Evolutionary conservation across 306 rosid species (phyloP), one percentile per base, ranked within the genome.

Genomic region (Rosa rugosa): DNA sequence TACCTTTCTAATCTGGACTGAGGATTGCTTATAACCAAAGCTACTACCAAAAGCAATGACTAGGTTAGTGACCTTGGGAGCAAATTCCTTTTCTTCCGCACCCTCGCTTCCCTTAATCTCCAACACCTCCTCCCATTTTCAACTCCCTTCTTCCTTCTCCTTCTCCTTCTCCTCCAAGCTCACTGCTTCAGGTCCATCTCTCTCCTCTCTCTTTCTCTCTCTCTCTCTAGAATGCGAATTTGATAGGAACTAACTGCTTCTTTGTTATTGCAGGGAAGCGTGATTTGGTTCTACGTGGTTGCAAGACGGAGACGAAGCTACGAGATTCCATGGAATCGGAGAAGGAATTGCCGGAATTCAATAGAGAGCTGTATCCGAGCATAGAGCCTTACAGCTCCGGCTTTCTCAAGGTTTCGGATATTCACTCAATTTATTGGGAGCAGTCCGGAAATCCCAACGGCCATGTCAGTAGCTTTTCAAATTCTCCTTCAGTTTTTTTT

Each of bases 401-500:
- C 17, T 75, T 77, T 77, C 82, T 95, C 78, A 92, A 91, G 85
- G 98, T 95, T 78, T 91, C 97, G 3, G 94, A 94, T 84, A 74
- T 89, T 83, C 97, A 92, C 69, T 76, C 89, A 6, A 86, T 94
- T 83, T 92, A 89, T 50, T 94, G 97, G 97, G 99, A 94, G 86
- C 95, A 92, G 83, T 94, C 97, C 31, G 97, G 99, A 69, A 92
- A 91, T 80, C 94, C 97, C 0, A 44, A 59, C 80, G 99, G 97
- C 25, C 93, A 94, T 87, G 97, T 94, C 79, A 88, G 99, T 88
- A 77, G 36, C 63, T 46, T 49, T 38, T 62, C 17, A 62, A 0
- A 10, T 65, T 66, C 42, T 31, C 36, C 66, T 63, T 63, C n/a
- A 27, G 1, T 20, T 0, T 4, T 23, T 16, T 64, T 25, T 5